Base-by-base conservation (phyloP, 208 protist genomes). In the Histomonas meleagridis region DNA sequence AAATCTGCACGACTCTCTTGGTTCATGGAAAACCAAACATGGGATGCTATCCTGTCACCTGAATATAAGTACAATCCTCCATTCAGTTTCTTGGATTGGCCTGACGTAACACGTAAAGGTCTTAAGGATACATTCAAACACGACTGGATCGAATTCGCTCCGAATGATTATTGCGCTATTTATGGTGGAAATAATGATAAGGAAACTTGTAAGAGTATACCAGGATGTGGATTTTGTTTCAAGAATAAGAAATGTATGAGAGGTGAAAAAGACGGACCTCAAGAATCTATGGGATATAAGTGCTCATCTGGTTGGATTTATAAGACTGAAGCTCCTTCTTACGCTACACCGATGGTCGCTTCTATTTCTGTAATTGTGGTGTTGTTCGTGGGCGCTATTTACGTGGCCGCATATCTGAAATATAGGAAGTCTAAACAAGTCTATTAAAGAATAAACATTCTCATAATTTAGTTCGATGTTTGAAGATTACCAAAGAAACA, bases 221-320 rank as follows among this genome's bases (percentile, higher is more conserved):
- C 76, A 86, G 76, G 76, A 32, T 86, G 76, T n/a, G 76, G 76
- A 43, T 86, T n/a, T 7, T 86, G 76, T 46, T 55, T 86, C 14
- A 38, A 55, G 26, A 57, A 12, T 16, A 9, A 86, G 16, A 32
- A 86, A n/a, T 86, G 76, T 28, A 43, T 86, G 40, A 12, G 16
- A 3, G 60, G 60, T n/a, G 60, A 65, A n/a, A 65, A 65, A 26
- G 23, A n/a, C 7, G 60, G 60, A 12, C 76, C 76, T 55, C 16
- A 16, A 51, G 3, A 51, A 16, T 86, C 76, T 9, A 32, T 51
- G n/a, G 65, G 65, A 26, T 72, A 32, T 32, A 48, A 86, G 35
- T 86, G 76, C 76, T 16, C 51, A 35, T 40, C 51, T 46, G 76
- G 76, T 21, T 86, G 76, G 76, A 55, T 23, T 16, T 26, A 28